Evolutionary conservation across 2,329 filamentous ascomycete genomes (phyloP), one percentile per base, ranked within the genome.

Genomic region (Penicillium sp.): DNA sequence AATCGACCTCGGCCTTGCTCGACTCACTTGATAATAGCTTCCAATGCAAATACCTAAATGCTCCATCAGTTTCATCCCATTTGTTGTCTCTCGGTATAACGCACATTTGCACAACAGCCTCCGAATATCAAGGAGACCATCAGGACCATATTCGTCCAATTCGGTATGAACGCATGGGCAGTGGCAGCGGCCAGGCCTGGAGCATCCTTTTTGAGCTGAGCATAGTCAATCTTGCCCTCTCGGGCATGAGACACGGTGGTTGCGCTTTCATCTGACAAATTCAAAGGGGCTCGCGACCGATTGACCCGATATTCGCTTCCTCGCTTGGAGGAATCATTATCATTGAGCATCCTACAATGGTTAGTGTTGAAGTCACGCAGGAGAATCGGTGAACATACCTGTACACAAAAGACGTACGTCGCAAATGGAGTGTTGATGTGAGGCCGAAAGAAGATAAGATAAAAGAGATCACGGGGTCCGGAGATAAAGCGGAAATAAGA

Each of bases 111-210:
- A 76, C 92, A 96, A 71, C 92, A 96, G 29, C 94, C 94, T 48
- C 94, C 94, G 73, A 99, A 97, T 55, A 99, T 97, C 61, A 97
- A 82, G 48, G 81, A 82, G 54, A 93, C 81, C 82, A 95, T 95
- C 53, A 82, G 79, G 21, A 81, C 78, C 43, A 87, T 78, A 53
- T 83, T 81, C 36, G 89, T 72, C 81, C 83, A 87, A 72, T 81
- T 81, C 31, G 84, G 83, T 54, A 88, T 39, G 2, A 68, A 62
- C 9, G 70, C 58, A 55, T 72, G 66, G 7, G 61, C 64, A n/a
- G 65, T 64, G 3, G 70, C 71, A 13, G 63, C 59, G 14, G 60
- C 58, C 45, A 75, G 52, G 14, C 57, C 50, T 5, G 51, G 40
- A 1, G 48, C 29, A 58, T 57, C 47, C 32, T 56, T 50, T 31